A percentile compares a stretch with the other conserved stretches of the same genome.
Conservation (phyloP, 106 monocot species). For the Dendrobium officinale region DNA sequence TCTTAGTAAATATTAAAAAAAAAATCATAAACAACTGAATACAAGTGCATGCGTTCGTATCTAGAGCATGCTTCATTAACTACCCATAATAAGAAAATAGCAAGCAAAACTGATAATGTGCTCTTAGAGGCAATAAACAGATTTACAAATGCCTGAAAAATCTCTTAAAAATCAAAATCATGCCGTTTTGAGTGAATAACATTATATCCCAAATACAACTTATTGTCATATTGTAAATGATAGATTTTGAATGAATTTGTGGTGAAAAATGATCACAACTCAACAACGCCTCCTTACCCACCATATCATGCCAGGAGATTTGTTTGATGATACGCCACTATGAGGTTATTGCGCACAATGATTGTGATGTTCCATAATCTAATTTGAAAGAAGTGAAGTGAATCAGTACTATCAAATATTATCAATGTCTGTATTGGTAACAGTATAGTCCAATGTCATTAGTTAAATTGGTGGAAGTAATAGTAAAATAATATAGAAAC, state of each 20-base stretch:
- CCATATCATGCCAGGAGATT: constrained; percentile 86
- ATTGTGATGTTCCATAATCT: no score
- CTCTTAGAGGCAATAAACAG: not conserved
- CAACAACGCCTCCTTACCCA: constrained; percentile 50
- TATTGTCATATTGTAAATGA: not conserved
- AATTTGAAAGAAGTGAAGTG: no score
- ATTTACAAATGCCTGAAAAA: not conserved
- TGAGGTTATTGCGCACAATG: constrained; percentile 63
- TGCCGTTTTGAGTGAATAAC: no score
- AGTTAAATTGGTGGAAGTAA: no score
- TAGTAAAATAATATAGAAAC: no score
- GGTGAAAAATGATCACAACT: not conserved
- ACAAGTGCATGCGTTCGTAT: no score
- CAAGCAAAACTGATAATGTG: not conserved
- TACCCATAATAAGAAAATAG: not conserved
- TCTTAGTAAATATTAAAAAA: no score
- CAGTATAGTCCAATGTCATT: no score
- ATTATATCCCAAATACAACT: not conserved
- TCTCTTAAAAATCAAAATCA: not conserved
- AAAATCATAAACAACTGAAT: no score
- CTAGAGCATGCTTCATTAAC: no score
- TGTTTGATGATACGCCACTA: constrained; percentile 84
- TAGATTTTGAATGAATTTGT: not conserved
- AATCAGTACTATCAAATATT: no score
- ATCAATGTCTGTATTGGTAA: no score